Conservation (phyloP, 305 asterid genomes). For the Solanum hybrid region DNA sequence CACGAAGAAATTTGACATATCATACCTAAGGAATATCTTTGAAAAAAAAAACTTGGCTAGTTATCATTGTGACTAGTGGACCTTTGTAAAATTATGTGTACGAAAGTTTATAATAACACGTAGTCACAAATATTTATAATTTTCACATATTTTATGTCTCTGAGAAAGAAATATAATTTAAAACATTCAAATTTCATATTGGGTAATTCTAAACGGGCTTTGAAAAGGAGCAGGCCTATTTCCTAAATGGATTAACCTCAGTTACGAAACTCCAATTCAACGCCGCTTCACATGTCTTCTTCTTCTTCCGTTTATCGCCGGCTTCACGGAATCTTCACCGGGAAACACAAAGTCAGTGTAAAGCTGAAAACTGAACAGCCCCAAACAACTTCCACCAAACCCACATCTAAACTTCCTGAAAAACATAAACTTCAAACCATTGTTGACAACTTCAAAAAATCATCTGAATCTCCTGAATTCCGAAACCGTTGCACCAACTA, state of each 20-base stretch:
- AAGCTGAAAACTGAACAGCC: background rate
- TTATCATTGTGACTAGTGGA: background rate
- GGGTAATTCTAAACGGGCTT: background rate
- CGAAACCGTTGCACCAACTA: conserved; percentile 16
- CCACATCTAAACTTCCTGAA: background rate
- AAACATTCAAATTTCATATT: background rate
- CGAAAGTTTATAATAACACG: background rate
- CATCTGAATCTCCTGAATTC: conserved; percentile 20
- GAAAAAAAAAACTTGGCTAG: background rate
- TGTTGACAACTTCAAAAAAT: conserved; percentile 20
- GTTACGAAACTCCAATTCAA: background rate
- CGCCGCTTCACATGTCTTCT: background rate
- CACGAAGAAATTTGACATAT: background rate
- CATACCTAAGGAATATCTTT: too few relatives aligned
- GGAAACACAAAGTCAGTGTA: background rate
- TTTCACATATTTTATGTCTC: background rate
- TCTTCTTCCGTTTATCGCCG: conserved; percentile 3
- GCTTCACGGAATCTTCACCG: background rate
- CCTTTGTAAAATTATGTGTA: too few relatives aligned
- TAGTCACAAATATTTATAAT: background rate
- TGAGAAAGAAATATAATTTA: background rate
- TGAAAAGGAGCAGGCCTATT: background rate
- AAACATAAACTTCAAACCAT: background rate
- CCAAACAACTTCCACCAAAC: background rate
- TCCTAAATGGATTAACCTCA: background rate